Conservation (phyloP, 75 land plant genomes). For the Pseudotsuga menziesii region DNA sequence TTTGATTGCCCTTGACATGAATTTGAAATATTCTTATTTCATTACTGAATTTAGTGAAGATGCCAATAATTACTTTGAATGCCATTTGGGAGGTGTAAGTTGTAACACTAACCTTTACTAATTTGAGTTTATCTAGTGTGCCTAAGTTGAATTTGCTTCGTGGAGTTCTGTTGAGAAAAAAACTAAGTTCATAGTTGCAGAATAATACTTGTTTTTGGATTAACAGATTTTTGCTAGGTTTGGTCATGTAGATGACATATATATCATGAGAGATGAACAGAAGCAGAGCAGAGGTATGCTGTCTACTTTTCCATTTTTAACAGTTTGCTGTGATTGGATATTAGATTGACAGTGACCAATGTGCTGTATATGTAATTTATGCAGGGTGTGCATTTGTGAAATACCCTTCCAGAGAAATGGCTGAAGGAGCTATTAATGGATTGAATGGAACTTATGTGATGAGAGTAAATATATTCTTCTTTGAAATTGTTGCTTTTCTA, state of each 20-base stretch:
- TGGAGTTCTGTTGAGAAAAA: background rate
- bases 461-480: conserved; percentile 18
- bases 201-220: background rate
- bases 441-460: conserved; percentile 30
- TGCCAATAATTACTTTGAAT: background rate
- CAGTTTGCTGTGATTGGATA: background rate
- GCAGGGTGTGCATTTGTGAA: conserved; percentile 52
- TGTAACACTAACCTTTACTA: too few species aligned
- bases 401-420: conserved; percentile 42
- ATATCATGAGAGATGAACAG: conserved; percentile 43
- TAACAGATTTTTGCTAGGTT: conserved; percentile 37
- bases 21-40: background rate
- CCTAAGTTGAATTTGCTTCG: background rate
- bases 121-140: background rate
- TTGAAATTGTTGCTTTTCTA: background rate
- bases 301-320: background rate
- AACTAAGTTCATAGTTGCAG: background rate
- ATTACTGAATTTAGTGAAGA: background rate
- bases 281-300: conserved; percentile 38
- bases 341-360: background rate
- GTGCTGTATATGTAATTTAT: background rate
- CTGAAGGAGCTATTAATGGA: conserved; percentile 30
- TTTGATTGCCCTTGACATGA: background rate
- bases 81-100: background rate
- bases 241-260: conserved; percentile 43